Evolutionary conservation across 1,284 basidiomycete genomes (phyloP).

Genomic region (Thelephora terrestris): DNA sequence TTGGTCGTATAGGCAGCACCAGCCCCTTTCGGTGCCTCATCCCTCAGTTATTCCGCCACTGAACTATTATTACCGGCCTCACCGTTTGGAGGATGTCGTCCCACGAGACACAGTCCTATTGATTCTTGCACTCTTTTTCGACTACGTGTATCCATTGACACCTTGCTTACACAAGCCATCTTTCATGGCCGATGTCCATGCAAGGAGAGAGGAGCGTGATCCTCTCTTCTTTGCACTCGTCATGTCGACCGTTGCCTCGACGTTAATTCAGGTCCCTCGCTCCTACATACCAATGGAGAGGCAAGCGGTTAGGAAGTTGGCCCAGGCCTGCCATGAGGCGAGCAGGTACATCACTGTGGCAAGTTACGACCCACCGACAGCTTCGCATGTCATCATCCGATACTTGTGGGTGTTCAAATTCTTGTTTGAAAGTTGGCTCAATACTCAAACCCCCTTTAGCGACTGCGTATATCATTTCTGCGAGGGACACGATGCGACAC

Average conservation of each 20-base stretch:
- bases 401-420: constrained; percentile 54
- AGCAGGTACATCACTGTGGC: constrained; percentile 69
- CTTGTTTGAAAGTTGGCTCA: background rate
- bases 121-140: constrained; percentile 79
- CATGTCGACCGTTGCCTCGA: constrained; percentile 76
- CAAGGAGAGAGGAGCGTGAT: constrained; percentile 68
- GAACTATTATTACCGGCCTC: constrained; percentile 58
- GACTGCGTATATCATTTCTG: constrained; percentile 80
- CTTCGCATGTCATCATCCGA: constrained; percentile 71
- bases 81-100: constrained; percentile 64
- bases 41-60: constrained; percentile 54
- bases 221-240: constrained; percentile 83
- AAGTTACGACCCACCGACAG: constrained; percentile 73
- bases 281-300: constrained; percentile 77
- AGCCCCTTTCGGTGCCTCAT: constrained; percentile 35
- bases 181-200: constrained; percentile 76
- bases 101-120: constrained; percentile 67
- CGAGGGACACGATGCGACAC: constrained; percentile 79
- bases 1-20: constrained; percentile 63
- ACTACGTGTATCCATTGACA: constrained; percentile 79
- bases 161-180: constrained; percentile 77
- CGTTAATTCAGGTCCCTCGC: constrained; percentile 72
- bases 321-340: constrained; percentile 70
- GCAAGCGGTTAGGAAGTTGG: constrained; percentile 64
- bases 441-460: constrained; percentile 26